Evolutionary conservation across 257 asterid genomes (phyloP).

Genomic region (Salvia hispanica): DNA sequence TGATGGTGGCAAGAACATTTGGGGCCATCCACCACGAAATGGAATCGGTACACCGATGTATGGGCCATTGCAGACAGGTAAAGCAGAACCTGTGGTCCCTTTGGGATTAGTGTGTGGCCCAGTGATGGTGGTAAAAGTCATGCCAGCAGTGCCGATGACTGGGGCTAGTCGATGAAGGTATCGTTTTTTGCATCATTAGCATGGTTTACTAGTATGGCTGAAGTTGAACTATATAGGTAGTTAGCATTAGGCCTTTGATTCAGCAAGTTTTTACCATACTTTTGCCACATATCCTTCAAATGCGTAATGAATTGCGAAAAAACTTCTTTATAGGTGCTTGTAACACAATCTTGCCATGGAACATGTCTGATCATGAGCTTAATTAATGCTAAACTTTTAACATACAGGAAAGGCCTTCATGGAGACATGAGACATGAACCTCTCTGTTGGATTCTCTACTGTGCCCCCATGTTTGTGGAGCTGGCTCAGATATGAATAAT

Average conservation of each 20-base stretch:
- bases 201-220: neutral
- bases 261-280: neutral
- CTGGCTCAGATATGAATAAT: neutral
- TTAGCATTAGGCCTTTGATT: neutral
- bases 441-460: conserved; percentile 29
- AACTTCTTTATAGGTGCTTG: neutral
- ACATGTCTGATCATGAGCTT: conserved; percentile 46
- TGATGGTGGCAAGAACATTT: conserved; percentile 46
- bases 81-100: conserved; percentile 88
- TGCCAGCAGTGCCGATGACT: conserved; percentile 85
- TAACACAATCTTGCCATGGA: conserved; percentile 82
- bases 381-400: conserved; percentile 25
- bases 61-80: conserved; percentile 78
- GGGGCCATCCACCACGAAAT: conserved; percentile 37
- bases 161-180: conserved; percentile 86
- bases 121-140: conserved; percentile 85
- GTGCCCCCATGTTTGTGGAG: conserved; percentile 23
- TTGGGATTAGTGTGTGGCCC: conserved; percentile 90
- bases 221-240: neutral
- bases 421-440: conserved; percentile 42
- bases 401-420: conserved; percentile 23
- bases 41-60: conserved; percentile 70
- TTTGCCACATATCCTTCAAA: neutral
- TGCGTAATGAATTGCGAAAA: neutral
- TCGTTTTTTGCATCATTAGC: neutral